A percentile compares a stretch with the other conserved stretches of the same genome.
Conservation (phyloP, 2,329 filamentous ascomycete species). For the Fusarium fujikuroi region DNA sequence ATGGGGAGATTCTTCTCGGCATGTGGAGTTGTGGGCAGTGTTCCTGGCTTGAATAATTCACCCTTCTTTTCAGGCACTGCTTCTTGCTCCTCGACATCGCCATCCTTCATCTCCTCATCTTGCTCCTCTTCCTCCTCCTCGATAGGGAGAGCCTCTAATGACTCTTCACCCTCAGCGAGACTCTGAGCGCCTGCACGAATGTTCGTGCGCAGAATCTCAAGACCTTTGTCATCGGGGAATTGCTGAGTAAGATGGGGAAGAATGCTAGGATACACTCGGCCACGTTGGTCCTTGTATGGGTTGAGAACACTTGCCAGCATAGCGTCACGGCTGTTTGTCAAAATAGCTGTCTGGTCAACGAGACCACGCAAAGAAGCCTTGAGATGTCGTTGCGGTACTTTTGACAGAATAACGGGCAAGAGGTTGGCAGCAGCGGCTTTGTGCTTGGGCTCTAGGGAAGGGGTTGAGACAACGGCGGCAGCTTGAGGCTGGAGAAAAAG, state of each 20-base stretch:
- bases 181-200: slow-evolving; percentile 56
- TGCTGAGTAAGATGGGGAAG: slow-evolving; percentile 80
- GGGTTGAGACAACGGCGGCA: slow-evolving; percentile 45
- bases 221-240: slow-evolving; percentile 69
- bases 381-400: slow-evolving; percentile 73
- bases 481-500: slow-evolving; percentile 68
- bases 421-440: slow-evolving; percentile 68
- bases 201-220: slow-evolving; percentile 77
- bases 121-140: slow-evolving; percentile 52
- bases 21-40: slow-evolving; percentile 33
- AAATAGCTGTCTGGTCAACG: slow-evolving; percentile 83
- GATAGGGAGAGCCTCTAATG: slow-evolving; percentile 39
- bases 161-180: slow-evolving; percentile 33
- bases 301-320: slow-evolving; percentile 87
- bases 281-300: slow-evolving; percentile 72
- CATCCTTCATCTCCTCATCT: slow-evolving; percentile 52
- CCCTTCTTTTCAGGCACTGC: slow-evolving; percentile 27
- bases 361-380: slow-evolving; percentile 77
- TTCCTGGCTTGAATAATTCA: slow-evolving; percentile 35
- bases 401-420: slow-evolving; percentile 70
- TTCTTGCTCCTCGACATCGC: slow-evolving; percentile 52
- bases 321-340: slow-evolving; percentile 74
- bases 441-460: slow-evolving; percentile 58
- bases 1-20: slow-evolving; percentile 43
- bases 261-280: slow-evolving; percentile 76